Evolutionary conservation across 2,329 filamentous ascomycete genomes (phyloP), one percentile per base, ranked within the genome.

Genomic region (Cercospora berteroae): DNA sequence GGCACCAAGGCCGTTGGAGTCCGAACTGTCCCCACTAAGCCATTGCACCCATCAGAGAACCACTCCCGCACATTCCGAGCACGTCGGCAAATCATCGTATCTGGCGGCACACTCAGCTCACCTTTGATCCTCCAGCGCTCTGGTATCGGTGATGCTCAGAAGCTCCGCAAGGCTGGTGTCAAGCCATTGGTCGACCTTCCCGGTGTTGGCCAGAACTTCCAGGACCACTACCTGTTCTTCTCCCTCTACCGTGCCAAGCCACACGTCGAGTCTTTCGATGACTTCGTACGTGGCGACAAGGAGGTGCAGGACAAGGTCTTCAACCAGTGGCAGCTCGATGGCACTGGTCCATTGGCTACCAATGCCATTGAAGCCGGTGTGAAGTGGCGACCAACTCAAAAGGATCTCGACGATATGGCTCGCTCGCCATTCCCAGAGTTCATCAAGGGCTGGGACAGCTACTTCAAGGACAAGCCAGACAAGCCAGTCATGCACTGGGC

Each of bases 401-500:
- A 89, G 56, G 91, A 94, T 74, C 83, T 92, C 18, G 83, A 85
- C 60, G 82, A 88, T 73, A 90, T 93, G 79, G 88, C 90, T 76
- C 84, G 78, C 6, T 92, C 91, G 90, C 90, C 91, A 0, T 92
- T 87, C 58, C 87, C 87, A 10, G 88, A 92, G 63, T 94, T 94
- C 82, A 85, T 84, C 56, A 85, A 86, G 6, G 90, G 90, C 2
- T 94, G 90, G 90, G 88, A 94, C 73, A 89, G 86, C 63, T 94
- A 94, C 81, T 94, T 94, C 80, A 90, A 92, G 82, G 80, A 94
- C 77, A 93, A 93, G 82, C 90, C 90, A 0, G 90, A 94, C 79
- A 94, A 94, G 84, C 91, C 91, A 0, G 90, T 94, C 52, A 94
- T 94, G 91, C 91, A 94, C 77, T 94, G 94, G 80, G 90, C 86